Evolutionary conservation across 345 rosid species (phyloP).

Genomic region (Cardamine chenopodiifolia): DNA sequence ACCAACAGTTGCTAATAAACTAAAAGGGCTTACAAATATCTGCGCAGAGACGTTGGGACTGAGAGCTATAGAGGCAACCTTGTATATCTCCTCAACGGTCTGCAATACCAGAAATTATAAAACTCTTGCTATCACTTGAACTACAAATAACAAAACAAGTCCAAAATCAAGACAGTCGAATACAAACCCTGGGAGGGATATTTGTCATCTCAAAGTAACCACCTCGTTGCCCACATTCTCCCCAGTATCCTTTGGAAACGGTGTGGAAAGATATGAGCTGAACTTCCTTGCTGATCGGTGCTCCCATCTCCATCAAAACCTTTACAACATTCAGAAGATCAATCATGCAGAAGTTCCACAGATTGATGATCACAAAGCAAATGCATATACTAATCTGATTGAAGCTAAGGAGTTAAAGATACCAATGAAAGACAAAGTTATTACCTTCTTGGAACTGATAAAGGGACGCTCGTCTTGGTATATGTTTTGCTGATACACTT

Average conservation of each 20-base stretch:
- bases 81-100: conserved; percentile 96
- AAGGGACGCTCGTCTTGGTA: conserved; percentile 97
- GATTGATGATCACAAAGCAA: neutral
- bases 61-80: conserved; percentile 83
- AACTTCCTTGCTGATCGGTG: conserved; percentile 77
- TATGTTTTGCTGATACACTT: conserved; percentile 96
- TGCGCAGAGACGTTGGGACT: conserved; percentile 98
- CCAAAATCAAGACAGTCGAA: neutral
- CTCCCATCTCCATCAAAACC: conserved; percentile 95
- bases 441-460: conserved; percentile 85
- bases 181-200: conserved; percentile 81
- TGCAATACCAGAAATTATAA: conserved; percentile 44
- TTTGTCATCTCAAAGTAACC: conserved; percentile 99
- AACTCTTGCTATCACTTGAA: neutral
- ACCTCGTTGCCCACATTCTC: conserved; percentile 98
- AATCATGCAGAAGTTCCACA: neutral
- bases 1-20: neutral
- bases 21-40: conserved; percentile 75
- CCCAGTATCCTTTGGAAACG: conserved; percentile 98
- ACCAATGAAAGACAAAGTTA: conserved; percentile 8
- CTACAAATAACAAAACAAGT: neutral
- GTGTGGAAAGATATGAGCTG: conserved; percentile 97
- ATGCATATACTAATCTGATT: neutral
- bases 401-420: neutral
- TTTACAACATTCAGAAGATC: conserved; percentile 35